phyloP scores from a whole-genome alignment of 805 yeast genomes.

The Cyberlindnera amylophila region DNA sequence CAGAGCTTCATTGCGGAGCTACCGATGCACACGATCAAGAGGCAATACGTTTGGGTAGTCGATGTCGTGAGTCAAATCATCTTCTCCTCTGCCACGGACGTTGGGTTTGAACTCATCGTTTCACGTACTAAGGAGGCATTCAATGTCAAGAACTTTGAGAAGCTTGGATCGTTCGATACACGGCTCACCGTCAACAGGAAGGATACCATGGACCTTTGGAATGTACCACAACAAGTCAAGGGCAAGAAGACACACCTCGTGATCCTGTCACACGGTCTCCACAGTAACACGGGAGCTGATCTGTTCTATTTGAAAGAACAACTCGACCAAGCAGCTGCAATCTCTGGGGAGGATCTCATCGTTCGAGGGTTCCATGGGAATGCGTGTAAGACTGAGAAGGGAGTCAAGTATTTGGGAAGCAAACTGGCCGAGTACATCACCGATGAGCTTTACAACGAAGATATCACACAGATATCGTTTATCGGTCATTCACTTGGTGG shows the following conservation, averaged over 20 bases:
- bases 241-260: slow-evolving; percentile 59
- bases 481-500: slow-evolving; percentile 83
- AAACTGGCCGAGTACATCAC: slow-evolving; percentile 65
- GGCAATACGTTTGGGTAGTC: slow-evolving; percentile 60
- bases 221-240: slow-evolving; percentile 45
- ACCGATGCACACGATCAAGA: slow-evolving; percentile 59
- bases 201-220: slow-evolving; percentile 71
- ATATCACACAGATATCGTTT: slow-evolving; percentile 57
- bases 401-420: slow-evolving; percentile 69
- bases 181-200: slow-evolving; percentile 46
- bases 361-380: slow-evolving; percentile 70
- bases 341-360: slow-evolving; percentile 49
- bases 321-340: slow-evolving; percentile 42
- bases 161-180: slow-evolving; percentile 30
- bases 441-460: slow-evolving; percentile 40
- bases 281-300: slow-evolving; percentile 73
- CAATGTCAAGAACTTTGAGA: slow-evolving; percentile 22
- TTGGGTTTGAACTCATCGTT: slow-evolving; percentile 58
- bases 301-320: slow-evolving; percentile 70
- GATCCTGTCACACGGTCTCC: slow-evolving; percentile 72
- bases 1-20: slow-evolving; percentile 58
- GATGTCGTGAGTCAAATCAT: slow-evolving; percentile 71
- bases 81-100: slow-evolving; percentile 57
- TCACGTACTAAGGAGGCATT: slow-evolving; percentile 37
- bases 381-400: slow-evolving; percentile 75